Base-by-base conservation (phyloP, 106 monocot genomes). In the Dendrobium catenatum region DNA sequence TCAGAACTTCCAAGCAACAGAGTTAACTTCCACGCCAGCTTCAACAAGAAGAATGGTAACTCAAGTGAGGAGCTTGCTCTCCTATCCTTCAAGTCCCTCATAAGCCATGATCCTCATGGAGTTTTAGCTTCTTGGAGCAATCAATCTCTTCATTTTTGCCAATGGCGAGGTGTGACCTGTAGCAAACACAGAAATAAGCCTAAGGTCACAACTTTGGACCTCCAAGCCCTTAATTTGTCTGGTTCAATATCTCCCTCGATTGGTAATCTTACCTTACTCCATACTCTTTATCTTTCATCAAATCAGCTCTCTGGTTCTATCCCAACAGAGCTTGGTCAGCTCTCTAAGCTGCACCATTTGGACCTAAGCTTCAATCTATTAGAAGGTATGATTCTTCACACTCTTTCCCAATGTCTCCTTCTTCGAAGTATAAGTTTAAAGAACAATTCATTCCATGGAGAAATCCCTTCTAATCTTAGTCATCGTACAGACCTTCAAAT, bases 91-190 rank as follows among this genome's bases (percentile, higher is more conserved):
- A 88, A 86, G 68, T 74, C 73, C 24, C 2, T 78, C 0, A 67
- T 87, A 31, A 64, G 15, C 4, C 20, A 74, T 18, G 81, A 81
- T 42, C 85, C 84, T 0, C 20, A 18, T 0, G 51, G 26, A 40
- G 51, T 42, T 4, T 44, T 89, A n/a, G n/a, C 59, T 19, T 92
- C 89, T 0, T 89, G 89, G 89, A 84, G 73, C 75, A 78, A 81
- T 43, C 1, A 27, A 9, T 59, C 83, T n/a, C 48, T 73, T 27
- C 26, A 44, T 9, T 47, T 49, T 74, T 92, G 92, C 82, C 10
- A 66, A 0, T 89, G 87, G 89, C 5, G 11, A 9, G 89, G 92
- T 3, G 84, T 92, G 19, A 84, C 58, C 0, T 90, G 90, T 41
- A 55, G 61, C 22, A 67, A 2, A 11, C 27, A 58, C 4, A 18